These are phyloP conservation scores for Lactarius hatsudake DNA, from an alignment of 768 basidiomycete genomes.

Conservation along the genomic window DNA sequence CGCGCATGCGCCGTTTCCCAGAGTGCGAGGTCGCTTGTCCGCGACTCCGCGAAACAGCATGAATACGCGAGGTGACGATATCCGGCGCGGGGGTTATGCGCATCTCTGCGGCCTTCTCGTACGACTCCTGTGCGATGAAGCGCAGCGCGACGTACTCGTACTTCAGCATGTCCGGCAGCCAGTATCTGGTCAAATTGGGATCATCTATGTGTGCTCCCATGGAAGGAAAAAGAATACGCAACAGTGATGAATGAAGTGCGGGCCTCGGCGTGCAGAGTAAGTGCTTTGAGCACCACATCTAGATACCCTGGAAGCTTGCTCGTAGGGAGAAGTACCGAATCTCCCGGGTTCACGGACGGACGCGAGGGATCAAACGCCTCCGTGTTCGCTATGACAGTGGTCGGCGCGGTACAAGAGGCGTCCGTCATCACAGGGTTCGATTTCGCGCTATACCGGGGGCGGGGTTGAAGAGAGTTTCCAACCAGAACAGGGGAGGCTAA, in stretches of 20 bases:
- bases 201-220: neutral
- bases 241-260: conserved; percentile 49
- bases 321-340: conserved; percentile 32
- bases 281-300: conserved; percentile 33
- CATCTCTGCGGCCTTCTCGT: conserved; percentile 34
- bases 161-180: conserved; percentile 43
- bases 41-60: conserved; percentile 46
- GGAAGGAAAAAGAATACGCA: conserved; percentile 26
- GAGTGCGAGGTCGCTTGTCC: conserved; percentile 24
- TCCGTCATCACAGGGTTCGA: neutral
- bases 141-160: conserved; percentile 43
- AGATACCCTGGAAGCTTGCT: conserved; percentile 38
- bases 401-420: neutral
- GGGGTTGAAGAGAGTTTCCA: conserved; percentile 6
- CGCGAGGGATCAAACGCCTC: conserved; percentile 20
- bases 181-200: conserved; percentile 32
- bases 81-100: conserved; percentile 39
- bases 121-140: conserved; percentile 45
- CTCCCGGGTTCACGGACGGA: conserved; percentile 1
- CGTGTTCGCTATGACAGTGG: neutral
- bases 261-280: conserved; percentile 43
- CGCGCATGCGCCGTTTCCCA: conserved; percentile 34
- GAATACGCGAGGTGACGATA: conserved; percentile 45
- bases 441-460: neutral
- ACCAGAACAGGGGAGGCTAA: neutral